Conservation (phyloP, 805 yeast species). For the Cyberlindnera veronae region DNA sequence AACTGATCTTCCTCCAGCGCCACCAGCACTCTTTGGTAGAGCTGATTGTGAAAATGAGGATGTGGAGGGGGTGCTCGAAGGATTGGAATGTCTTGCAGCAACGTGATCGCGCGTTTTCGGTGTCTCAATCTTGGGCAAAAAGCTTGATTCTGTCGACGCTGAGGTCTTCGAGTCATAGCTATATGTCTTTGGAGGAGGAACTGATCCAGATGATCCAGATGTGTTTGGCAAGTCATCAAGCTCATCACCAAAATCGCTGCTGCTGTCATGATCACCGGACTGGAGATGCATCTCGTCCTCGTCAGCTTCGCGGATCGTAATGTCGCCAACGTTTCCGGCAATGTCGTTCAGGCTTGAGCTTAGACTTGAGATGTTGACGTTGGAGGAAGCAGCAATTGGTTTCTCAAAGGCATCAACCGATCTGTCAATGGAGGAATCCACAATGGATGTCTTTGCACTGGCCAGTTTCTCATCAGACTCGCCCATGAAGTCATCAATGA, state of each 20-base stretch:
- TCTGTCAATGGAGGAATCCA: conserved; percentile 5
- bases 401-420: conserved; percentile 19
- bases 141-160: conserved; percentile 11
- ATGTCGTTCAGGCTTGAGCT: conserved; percentile 20
- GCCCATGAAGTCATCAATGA: conserved; percentile 25
- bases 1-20: conserved; percentile 20
- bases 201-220: conserved; percentile 14
- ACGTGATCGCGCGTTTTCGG: conserved; percentile 13
- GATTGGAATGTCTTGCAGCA: conserved; percentile 14
- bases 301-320: conserved; percentile 23
- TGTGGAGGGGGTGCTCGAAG: conserved; percentile 16
- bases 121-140: conserved; percentile 13
- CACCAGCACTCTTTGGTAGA: conserved; percentile 8
- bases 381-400: conserved; percentile 29
- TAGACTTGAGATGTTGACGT: conserved; percentile 25
- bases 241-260: conserved; percentile 1
- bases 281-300: neutral
- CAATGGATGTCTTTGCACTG: conserved; percentile 5
- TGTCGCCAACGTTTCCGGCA: conserved; percentile 24
- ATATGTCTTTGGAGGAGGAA: conserved; percentile 5
- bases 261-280: conserved; percentile 14
- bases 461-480: conserved; percentile 20
- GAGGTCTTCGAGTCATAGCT: conserved; percentile 9
- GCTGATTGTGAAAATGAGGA: conserved; percentile 16
- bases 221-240: conserved; percentile 10